Base-by-base conservation (phyloP, 495 filamentous ascomycete genomes). In the Aspergillus kassunensis region DNA sequence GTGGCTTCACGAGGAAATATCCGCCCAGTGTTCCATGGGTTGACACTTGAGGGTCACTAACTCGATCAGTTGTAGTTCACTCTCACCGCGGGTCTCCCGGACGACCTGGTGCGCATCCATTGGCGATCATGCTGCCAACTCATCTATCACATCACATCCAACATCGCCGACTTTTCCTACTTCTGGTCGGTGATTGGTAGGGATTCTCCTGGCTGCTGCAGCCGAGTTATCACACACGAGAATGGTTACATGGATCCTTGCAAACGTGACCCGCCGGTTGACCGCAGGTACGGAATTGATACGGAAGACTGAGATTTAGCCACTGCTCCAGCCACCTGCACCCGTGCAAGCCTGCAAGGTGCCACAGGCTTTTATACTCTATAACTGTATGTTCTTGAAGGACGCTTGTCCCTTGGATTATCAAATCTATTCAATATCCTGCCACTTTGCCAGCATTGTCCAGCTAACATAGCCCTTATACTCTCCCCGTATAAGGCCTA, bases 131-230 rank as follows among this genome's bases (percentile, higher is more conserved):
- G 44, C 27, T 57, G 54, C 54, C 54, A 57, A 53, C 54, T 46
- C 51, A 53, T 57, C 33, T 40, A 51, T 51, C 49, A 57, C 54
- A 57, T 57, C 49, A 44, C 54, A 48, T 57, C 44, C 24, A 11
- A 19, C 27, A 27, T 25, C 20, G 20, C 12, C 24, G 24, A 21
- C 39, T 36, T 41, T 45, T 31, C 42, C 29, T 15, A 16, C 25
- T 33, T 29, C 1, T 9, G 19, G 44, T 19, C 15, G 29, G 13
- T 53, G 42, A 46, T 53, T 53, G 51, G 51, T 29, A 53, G 42
- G 25, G 24, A 24, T 53, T 10, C 3, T 44, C 42, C 42, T 45
- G 51, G 27, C 43, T 44, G 44, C 44, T 33, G 27, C 7, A 6
- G 27, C 39, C 18, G 20, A 24, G 49, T 19, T 24, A 52, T 44